Conservation (phyloP, 768 basidiomycete genomes). For the Lentinus tigrinus region DNA sequence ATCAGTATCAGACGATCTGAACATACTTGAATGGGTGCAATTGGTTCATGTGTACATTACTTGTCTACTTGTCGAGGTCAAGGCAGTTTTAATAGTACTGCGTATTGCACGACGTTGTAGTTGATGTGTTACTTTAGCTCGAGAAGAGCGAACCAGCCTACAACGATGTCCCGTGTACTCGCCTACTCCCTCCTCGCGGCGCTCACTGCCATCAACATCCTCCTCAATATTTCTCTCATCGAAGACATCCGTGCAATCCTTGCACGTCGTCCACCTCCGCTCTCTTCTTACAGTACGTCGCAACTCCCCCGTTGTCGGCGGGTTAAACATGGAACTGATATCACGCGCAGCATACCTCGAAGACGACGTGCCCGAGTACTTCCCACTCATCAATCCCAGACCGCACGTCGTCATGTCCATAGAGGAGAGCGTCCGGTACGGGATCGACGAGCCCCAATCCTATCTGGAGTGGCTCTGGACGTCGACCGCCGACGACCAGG, state of each 20-base stretch:
- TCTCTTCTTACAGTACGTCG: background rate
- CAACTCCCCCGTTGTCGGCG: background rate
- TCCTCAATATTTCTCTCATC: conserved; percentile 1
- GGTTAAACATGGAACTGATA: background rate
- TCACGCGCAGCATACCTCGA: background rate
- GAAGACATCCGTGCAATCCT: background rate
- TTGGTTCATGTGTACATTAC: too few species aligned
- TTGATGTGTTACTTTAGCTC: too few species aligned
- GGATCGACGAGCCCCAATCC: background rate
- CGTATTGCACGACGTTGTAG: too few species aligned
- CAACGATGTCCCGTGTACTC: too few species aligned
- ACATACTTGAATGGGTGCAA: too few species aligned
- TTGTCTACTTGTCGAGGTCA: too few species aligned
- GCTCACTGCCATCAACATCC: background rate
- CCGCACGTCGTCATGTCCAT: background rate
- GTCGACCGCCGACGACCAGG: background rate
- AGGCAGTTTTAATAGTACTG: too few species aligned
- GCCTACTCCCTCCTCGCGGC: background rate
- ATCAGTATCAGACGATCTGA: conserved; percentile 13
- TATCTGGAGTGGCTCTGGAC: background rate
- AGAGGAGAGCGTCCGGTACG: background rate
- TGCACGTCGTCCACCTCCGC: background rate
- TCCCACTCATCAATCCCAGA: background rate
- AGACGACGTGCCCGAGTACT: background rate
- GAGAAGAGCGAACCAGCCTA: too few species aligned